Base-by-base conservation (phyloP, 1,284 basidiomycete genomes). In the Boletus albobrunnescens region DNA sequence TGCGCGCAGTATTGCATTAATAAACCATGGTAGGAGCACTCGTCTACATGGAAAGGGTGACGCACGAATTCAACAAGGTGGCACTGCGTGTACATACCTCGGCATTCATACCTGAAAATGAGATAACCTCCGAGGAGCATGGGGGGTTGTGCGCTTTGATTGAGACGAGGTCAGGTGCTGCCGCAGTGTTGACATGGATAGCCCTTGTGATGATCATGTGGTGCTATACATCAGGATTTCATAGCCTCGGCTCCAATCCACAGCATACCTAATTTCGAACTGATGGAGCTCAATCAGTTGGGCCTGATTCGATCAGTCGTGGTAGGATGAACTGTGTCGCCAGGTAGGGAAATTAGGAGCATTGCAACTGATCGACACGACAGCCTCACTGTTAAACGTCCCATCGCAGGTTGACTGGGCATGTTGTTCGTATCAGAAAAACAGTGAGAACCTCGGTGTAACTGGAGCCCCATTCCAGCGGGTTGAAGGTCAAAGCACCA, bases 241-340 rank as follows among this genome's bases (percentile, higher is more conserved):
- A 51, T 32, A 42, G 56, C 54, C 35, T 33, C 44, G 11, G 17
- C 19, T 54, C 33, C 36, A 35, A 35, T 35, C 33, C 36, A 46
- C 28, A 53, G 41, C 33, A 38, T 44, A 39, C 26, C 36, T 46
- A 27, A 55, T 42, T 41, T 28, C 27, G 23, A 39, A 30, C 13
- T 38, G 39, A 39, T 56, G 45, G 22, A 6, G 33, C 36, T 24
- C 32, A 26, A 60, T 60, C 55, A 53, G 23, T 42, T 47, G 14
- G 36, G 28, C 17, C 6, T 57, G 54, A 56, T 59, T 32, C 44
- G 44, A 56, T 56, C 55, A 57, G 22, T 28, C 35, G 32, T 23
- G 46, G 37, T 6, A 32, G 35, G 27, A 32, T 20, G 46, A 38
- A 28, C 16, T 35, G 30, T 44, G 45, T 36, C 41, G 43, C 44